Evolutionary conservation across 1,139 yeast genomes (phyloP).

Genomic region (Keqinozyma sinolaborantium): DNA sequence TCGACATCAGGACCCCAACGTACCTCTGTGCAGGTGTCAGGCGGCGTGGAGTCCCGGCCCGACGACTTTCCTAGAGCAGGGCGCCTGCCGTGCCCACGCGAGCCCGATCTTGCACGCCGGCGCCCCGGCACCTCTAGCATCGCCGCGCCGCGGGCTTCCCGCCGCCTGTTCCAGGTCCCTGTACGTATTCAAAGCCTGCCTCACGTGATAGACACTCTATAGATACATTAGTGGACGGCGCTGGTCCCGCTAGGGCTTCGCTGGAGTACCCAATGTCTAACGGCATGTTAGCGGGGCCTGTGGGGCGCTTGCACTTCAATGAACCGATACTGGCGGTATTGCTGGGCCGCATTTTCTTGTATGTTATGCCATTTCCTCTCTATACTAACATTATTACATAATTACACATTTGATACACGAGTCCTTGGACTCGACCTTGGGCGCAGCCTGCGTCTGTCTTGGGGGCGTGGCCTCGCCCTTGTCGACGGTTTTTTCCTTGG

Average conservation of each 20-base stretch:
- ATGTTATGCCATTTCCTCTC: not conserved
- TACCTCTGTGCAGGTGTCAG: no score
- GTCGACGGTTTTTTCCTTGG: conserved; percentile 8
- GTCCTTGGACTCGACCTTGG: conserved; percentile 9
- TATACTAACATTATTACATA: conserved; percentile 14
- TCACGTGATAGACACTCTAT: no score
- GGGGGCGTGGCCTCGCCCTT: conserved; percentile 5
- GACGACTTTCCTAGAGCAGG: no score
- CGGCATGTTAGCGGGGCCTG: not conserved
- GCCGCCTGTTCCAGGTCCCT: no score
- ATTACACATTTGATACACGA: conserved; percentile 25
- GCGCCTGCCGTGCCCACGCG: no score
- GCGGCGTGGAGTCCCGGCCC: no score
- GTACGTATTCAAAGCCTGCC: no score
- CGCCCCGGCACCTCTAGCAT: no score
- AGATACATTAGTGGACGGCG: not conserved
- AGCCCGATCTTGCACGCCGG: no score
- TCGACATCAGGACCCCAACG: not conserved
- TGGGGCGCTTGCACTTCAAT: not conserved
- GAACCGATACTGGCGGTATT: not conserved
- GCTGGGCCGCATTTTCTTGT: not conserved
- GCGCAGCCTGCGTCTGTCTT: conserved; percentile 6
- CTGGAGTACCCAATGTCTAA: not conserved
- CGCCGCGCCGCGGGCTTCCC: no score
- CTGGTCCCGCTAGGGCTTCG: not conserved